These are phyloP conservation scores for Coelastrella sp. DNA, from an alignment of 139 green algal genomes.

Conservation along the genomic window DNA sequence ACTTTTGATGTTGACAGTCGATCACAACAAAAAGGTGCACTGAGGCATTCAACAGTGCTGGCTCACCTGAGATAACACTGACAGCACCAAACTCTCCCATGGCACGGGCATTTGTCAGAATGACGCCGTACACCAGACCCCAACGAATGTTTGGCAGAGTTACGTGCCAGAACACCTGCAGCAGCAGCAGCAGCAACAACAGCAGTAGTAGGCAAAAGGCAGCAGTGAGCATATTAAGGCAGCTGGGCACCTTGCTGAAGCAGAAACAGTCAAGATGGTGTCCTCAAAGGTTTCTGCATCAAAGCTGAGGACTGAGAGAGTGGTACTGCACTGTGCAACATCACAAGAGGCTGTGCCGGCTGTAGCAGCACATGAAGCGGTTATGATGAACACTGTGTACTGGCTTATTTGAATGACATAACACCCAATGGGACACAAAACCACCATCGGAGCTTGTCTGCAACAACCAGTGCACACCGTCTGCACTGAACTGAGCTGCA, in stretches of 20 bases:
- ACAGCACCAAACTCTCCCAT: conserved; percentile 95
- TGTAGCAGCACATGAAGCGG: no score
- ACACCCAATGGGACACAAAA: no score
- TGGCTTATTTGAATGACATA: no score
- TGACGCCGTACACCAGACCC: conserved; percentile 91
- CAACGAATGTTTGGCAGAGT: conserved; percentile 92
- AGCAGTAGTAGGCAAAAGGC: not conserved
- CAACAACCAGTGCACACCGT: no score
- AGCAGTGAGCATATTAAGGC: not conserved
- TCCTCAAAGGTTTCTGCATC: not conserved
- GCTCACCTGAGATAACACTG: conserved; percentile 81
- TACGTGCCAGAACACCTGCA: conserved; percentile 89
- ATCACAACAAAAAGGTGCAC: no score
- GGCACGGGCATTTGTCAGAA: conserved; percentile 89
- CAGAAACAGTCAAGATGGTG: not conserved
- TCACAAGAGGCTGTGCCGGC: not conserved
- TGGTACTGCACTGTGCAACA: not conserved
- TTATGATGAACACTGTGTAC: no score
- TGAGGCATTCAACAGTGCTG: not conserved
- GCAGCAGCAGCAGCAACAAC: conserved; percentile 19
- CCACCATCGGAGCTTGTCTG: no score
- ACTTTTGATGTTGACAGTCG: no score
- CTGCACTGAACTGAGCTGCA: no score
- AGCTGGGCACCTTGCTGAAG: no score
- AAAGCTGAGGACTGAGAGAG: no score